Percentiles rank a stretch among this genome's conserved stretches.
Evolutionary conservation across 345 rosid species (phyloP).

Genomic region (Arabidopsis arenosa): DNA sequence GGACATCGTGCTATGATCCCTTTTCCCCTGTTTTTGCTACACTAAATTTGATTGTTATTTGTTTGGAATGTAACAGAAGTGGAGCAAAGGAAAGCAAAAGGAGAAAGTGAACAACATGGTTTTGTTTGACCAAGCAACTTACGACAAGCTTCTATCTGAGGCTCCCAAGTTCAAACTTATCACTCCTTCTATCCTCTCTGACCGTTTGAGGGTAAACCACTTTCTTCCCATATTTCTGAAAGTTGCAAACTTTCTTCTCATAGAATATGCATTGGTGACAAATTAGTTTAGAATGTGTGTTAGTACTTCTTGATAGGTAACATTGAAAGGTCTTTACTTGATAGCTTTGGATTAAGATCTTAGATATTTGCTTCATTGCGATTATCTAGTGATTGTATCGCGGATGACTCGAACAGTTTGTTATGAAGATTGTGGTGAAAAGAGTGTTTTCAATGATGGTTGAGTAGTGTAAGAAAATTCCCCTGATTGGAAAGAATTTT

Average conservation of each 20-base stretch:
- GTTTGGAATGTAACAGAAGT: constrained; percentile 44
- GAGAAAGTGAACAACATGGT: constrained; percentile 74
- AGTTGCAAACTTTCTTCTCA: neutral
- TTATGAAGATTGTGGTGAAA: neutral
- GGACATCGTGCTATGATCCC: neutral
- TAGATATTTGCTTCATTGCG: neutral
- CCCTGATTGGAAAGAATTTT: constrained; percentile 1
- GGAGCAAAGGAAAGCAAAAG: constrained; percentile 70
- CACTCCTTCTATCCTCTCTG: constrained; percentile 57
- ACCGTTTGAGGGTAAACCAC: constrained; percentile 48
- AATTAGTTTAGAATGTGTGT: neutral
- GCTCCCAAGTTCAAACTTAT: constrained; percentile 59
- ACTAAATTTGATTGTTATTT: neutral
- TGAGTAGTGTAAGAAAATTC: neutral
- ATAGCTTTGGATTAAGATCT: constrained; percentile 4
- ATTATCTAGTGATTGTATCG: neutral
- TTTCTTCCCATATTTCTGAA: neutral
- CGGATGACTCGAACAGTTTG: neutral
- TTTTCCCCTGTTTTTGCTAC: neutral
- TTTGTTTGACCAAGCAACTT: constrained; percentile 58
- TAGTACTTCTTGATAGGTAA: constrained; percentile 2
- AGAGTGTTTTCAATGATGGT: neutral
- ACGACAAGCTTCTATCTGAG: constrained; percentile 60
- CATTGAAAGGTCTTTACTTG: neutral
- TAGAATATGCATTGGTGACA: neutral